phyloP scores from a whole-genome alignment of 305 asterid genomes.

The Fraxinus paxiana region DNA sequence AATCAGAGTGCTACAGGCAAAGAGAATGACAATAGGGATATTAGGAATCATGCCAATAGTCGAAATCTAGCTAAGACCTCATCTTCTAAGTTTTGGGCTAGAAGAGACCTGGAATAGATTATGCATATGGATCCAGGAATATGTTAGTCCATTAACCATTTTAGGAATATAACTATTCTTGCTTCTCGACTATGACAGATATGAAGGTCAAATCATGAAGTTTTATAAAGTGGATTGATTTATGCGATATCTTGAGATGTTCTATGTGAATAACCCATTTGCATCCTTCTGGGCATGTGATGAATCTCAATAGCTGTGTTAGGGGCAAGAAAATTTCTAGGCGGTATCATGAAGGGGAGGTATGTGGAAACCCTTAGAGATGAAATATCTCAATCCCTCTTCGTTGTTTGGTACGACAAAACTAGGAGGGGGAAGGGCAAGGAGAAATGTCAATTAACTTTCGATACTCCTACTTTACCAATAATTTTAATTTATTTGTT shows the following conservation, averaged over 20 bases:
- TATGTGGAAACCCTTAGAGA: not conserved
- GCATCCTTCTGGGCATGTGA: not conserved
- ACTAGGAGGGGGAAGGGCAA: not conserved
- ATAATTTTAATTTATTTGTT: not conserved
- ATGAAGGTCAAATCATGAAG: not conserved
- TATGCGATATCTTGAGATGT: not conserved
- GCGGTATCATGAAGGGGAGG: not conserved
- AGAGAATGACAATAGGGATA: not conserved
- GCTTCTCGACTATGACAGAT: not conserved
- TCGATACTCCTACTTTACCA: not conserved
- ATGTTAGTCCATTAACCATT: not conserved
- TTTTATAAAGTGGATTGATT: not conserved
- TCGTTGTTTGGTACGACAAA: not conserved
- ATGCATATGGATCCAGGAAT: not conserved
- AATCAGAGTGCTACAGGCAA: not conserved
- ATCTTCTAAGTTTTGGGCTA: slow-evolving; percentile 5
- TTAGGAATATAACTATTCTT: not conserved
- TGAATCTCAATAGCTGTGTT: not conserved
- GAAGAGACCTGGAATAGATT: not conserved
- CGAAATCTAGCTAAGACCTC: not conserved
- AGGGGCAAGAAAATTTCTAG: not conserved
- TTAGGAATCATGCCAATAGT: not conserved
- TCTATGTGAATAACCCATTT: not conserved
- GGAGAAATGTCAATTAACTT: not conserved
- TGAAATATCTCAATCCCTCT: not conserved